Percentiles rank a stretch among this genome's conserved stretches.
Conservation (phyloP, 108 stramenopile genomes). For the Hondaea fermentalgiana region DNA sequence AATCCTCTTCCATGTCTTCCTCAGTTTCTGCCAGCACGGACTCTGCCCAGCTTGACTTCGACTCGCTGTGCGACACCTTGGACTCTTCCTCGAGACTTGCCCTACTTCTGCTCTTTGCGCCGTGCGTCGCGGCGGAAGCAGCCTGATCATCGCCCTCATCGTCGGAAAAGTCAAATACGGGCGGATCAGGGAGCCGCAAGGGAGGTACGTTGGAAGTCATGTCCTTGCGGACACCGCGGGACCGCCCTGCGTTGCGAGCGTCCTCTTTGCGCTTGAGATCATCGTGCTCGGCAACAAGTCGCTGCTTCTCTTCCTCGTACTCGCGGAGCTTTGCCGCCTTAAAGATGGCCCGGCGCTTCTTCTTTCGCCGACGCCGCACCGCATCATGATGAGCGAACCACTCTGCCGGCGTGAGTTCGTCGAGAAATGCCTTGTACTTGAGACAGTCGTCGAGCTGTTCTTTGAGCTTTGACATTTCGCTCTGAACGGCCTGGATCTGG, state of each 20-base stretch:
- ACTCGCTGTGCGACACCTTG: too few relatives aligned
- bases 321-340: not conserved
- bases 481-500: conserved; percentile 51
- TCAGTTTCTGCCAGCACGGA: not conserved
- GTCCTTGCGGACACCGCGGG: not conserved
- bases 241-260: not conserved
- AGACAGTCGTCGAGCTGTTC: conserved; percentile 59
- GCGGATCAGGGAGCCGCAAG: not conserved
- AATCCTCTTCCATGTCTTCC: not conserved
- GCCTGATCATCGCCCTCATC: not conserved
- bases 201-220: not conserved
- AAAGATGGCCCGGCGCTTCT: conserved; percentile 19
- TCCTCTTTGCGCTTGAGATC: conserved; percentile 34
- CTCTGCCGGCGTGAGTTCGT: conserved; percentile 49
- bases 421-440: conserved; percentile 55
- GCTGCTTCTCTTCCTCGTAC: conserved; percentile 9
- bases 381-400: conserved; percentile 42
- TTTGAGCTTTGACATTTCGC: conserved; percentile 56
- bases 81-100: conserved; percentile 3
- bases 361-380: not conserved
- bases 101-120: not conserved
- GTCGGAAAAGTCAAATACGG: conserved; percentile 13
- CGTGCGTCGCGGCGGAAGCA: too few relatives aligned
- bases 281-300: conserved; percentile 23
- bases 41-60: not conserved